Evolutionary conservation across 2,329 filamentous ascomycete species (phyloP), one percentile per base, ranked within the genome.

Genomic region (Mycosphaerella arachidis): DNA sequence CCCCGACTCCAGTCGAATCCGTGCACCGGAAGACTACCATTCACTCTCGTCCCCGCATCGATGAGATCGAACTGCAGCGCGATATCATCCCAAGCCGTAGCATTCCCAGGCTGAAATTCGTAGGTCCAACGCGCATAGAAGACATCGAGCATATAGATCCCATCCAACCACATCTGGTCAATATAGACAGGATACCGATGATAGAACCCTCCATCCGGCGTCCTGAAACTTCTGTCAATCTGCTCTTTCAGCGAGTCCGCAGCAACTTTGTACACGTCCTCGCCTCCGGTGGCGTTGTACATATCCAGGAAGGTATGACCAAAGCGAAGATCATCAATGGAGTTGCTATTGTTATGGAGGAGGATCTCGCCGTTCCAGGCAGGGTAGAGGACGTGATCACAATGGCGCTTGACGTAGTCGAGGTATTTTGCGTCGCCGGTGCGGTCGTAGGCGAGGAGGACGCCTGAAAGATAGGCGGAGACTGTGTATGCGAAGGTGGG

Each of bases 131-230:
- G 57, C 0, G 74, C 64, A 56, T 74, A 71, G 66, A 78, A 82
- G 0, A 79, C 77, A 13, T 74, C 71, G 5, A 79, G 67, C 1
- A 78, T 80, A 69, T 76, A 81, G 73, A 81, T 79, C 57, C 80
- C 80, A 61, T 83, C 81, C 2, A 81, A 71, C 62, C 81, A 82
- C 66, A 77, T 79, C 77, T 78, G 81, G 55, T 81, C 68, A 1
- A 79, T 78, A 62, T 82, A 82, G 4, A 65, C 59, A 43, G 55
- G 50, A 37, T 66, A 72, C 24, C 58, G 55, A 48, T 74, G 73
- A 64, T 68, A 73, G 16, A 72, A 62, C 1, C 70, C 70, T 3
- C 61, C 66, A 20, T 68, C 51, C 0, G 53, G 51, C 20, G 68
- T 73, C 1, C 66, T 62, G 5, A 60, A 58, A 35, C 71, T 69